A percentile compares a stretch with the other conserved stretches of the same genome.
Evolutionary conservation across 805 yeast species (phyloP).

Genomic region (Pichia thaimueangensis): DNA sequence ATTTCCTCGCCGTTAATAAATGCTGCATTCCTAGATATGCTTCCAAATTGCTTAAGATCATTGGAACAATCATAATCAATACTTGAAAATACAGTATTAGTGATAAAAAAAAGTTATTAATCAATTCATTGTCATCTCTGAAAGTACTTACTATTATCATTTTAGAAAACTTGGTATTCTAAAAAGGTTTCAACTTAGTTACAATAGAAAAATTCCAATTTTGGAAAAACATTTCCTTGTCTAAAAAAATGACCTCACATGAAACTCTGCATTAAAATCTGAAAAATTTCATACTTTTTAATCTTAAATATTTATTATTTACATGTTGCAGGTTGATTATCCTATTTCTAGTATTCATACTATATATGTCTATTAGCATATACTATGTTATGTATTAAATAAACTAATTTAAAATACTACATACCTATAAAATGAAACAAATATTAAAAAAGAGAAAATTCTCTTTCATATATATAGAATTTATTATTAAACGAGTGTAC

Average conservation of each 20-base stretch:
- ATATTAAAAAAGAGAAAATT: too few relatives aligned
- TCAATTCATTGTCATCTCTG: not conserved
- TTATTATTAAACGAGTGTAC: too few relatives aligned
- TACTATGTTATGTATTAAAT: slow-evolving; percentile 5
- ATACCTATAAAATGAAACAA: too few relatives aligned
- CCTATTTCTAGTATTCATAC: not conserved
- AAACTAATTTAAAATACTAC: too few relatives aligned
- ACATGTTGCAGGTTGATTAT: not conserved
- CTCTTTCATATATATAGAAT: too few relatives aligned
- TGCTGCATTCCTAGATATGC: not conserved
- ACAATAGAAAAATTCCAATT: slow-evolving; percentile 6
- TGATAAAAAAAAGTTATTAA: slow-evolving; percentile 2
- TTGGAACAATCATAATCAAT: not conserved
- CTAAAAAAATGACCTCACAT: slow-evolving; percentile 4
- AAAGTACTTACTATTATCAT: slow-evolving; percentile 2
- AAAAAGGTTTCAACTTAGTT: not conserved
- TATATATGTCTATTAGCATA: not conserved
- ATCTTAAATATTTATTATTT: too few relatives aligned
- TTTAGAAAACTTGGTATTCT: not conserved
- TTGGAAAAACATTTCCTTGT: slow-evolving; percentile 8
- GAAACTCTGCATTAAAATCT: too few relatives aligned
- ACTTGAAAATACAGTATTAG: slow-evolving; percentile 9
- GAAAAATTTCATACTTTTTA: too few relatives aligned
- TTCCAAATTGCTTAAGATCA: not conserved
- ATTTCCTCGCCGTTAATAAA: slow-evolving; percentile 5